Conservation (phyloP, 148 eudicot species). For the Mesembryanthemum crystallinum region DNA sequence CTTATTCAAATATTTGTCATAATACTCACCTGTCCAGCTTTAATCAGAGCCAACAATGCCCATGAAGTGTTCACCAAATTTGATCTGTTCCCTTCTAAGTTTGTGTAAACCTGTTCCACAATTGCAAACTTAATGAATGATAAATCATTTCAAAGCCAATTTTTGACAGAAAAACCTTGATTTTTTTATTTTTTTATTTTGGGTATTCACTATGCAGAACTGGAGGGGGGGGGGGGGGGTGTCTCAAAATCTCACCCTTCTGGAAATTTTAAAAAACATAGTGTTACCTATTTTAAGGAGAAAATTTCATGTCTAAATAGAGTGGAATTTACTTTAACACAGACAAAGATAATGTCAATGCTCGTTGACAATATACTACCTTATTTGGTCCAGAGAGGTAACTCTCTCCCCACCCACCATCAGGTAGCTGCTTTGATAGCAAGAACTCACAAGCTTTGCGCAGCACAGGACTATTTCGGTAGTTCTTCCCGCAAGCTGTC, state of each 20-base stretch:
- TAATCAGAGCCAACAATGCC: slow-evolving; percentile 67
- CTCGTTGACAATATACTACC: slow-evolving; percentile 24
- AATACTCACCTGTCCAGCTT: slow-evolving; percentile 63
- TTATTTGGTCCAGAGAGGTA: slow-evolving; percentile 56
- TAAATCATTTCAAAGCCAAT: background rate
- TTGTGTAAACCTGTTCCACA: slow-evolving; percentile 45
- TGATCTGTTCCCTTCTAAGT: slow-evolving; percentile 48
- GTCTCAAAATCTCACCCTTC: background rate
- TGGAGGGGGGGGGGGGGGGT: background rate
- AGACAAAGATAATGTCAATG: background rate
- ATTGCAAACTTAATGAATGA: background rate
- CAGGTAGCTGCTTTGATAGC: slow-evolving; percentile 49
- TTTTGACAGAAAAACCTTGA: background rate
- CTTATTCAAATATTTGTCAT: too few relatives aligned
- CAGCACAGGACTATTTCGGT: slow-evolving; percentile 35
- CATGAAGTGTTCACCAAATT: slow-evolving; percentile 63
- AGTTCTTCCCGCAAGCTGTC: slow-evolving; percentile 37
- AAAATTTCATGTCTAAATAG: too few relatives aligned
- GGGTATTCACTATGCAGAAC: background rate
- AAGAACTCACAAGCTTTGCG: slow-evolving; percentile 55
- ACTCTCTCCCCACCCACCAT: slow-evolving; percentile 78
- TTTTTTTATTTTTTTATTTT: too few relatives aligned
- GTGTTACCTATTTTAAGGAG: too few relatives aligned
- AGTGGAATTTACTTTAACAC: too few relatives aligned
- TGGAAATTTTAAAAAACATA: background rate